These are phyloP conservation scores for Plectosphaerella cucumerina DNA, from an alignment of 2,329 filamentous ascomycete species.

Conservation along the genomic window DNA sequence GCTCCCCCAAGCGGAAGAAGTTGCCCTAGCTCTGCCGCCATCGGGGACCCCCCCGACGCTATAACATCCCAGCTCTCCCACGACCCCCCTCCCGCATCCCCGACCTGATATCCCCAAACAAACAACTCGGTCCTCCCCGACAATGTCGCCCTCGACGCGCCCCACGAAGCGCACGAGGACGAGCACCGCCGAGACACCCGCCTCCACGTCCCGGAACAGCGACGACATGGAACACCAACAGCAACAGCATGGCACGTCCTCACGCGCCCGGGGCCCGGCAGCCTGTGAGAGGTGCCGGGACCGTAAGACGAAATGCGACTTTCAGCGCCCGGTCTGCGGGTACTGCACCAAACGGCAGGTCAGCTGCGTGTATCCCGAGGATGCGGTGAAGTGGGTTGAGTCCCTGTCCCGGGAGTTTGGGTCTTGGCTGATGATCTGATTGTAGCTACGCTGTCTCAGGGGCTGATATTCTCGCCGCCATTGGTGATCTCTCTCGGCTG, in stretches of 20 bases:
- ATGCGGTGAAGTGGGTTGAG: neutral
- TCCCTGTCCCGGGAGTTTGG: neutral
- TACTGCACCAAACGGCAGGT: constrained; percentile 28
- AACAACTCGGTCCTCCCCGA: too few species aligned
- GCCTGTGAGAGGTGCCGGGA: constrained; percentile 31
- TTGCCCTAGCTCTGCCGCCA: neutral
- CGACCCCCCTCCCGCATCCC: constrained; percentile 2
- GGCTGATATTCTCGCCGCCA: neutral
- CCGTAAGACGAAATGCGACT: constrained; percentile 33
- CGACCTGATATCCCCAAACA: too few species aligned
- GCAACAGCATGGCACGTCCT: neutral
- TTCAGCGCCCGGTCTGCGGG: constrained; percentile 28
- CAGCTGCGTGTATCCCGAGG: constrained; percentile 23
- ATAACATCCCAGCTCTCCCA: neutral
- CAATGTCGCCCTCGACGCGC: neutral
- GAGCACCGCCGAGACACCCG: neutral
- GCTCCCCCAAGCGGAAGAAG: too few species aligned
- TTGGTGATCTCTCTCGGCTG: neutral
- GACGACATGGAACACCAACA: constrained; percentile 4
- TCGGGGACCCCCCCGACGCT: constrained; percentile 1
- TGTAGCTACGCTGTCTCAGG: neutral
- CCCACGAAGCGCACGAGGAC: neutral
- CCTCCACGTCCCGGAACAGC: constrained; percentile 8
- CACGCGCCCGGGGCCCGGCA: constrained; percentile 11
- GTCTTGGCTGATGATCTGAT: neutral